Evolutionary conservation across 768 basidiomycete genomes (phyloP), one percentile per base, ranked within the genome.

Genomic region (Mycena alexandri): DNA sequence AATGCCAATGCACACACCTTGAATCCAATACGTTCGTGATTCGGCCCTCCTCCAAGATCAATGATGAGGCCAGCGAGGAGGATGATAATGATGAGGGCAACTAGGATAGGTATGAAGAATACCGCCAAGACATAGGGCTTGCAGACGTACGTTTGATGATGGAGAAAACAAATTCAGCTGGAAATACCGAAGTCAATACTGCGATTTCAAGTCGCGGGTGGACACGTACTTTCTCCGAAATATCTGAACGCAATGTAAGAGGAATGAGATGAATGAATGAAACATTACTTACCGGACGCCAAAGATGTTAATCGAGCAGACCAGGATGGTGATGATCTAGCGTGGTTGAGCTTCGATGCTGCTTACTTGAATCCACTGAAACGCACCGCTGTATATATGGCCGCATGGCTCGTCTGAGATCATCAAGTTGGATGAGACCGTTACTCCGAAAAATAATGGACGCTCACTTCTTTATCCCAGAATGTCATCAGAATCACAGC

Each of bases 41-140:
- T 71, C 4, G 93, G 93, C 1, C 90, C 93, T 63, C 93, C 94
- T 46, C 94, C 94, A 21, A 92, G 85, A 70, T 93, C 90, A 65
- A 95, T 84, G 66, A 93, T 79, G 66, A 95, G 85, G 36, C 90
- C 90, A 61, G 82, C 78, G 44, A 90, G 58, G 56, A 92, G 83
- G 38, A 91, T 79, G n/a, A 86, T 84, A 48, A 85, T 85, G 52
- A 92, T 91, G 59, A 90, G 75, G n/a, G 77, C 70, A 41, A 90
- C 89, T 90, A 55, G 24, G 33, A 16, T 19, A 43, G 33, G 12
- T 64, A 47, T 11, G 54, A 29, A 16, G 43, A 47, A 42, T 25
- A 54, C 8, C 34, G 17, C 53, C 8, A 16, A 42, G 6, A 63
- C 52, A 17, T 11, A 5, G 11, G 19, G 46, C 36, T 42, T 2